These are phyloP conservation scores for Pseudotulostoma volvatum DNA, from an alignment of 495 filamentous ascomycete genomes.

Conservation along the genomic window DNA sequence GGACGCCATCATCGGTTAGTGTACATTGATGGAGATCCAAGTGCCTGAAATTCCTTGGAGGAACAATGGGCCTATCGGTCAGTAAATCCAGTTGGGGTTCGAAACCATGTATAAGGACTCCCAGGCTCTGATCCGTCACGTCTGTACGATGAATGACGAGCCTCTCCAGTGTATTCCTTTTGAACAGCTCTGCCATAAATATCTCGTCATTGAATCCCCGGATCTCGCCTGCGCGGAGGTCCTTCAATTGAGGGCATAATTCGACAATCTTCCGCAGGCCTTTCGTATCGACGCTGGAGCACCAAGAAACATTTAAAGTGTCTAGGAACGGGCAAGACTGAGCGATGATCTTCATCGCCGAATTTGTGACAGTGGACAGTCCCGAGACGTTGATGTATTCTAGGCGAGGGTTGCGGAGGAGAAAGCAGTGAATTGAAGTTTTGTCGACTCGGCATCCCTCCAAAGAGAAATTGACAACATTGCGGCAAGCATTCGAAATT, in stretches of 20 bases:
- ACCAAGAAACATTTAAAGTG: conserved; percentile 82
- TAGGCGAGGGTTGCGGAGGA: conserved; percentile 60
- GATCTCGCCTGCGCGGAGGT: conserved; percentile 72
- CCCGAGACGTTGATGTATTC: conserved; percentile 74
- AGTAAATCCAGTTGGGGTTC: conserved; percentile 64
- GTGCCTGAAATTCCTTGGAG: conserved; percentile 64
- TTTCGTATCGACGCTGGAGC: conserved; percentile 62
- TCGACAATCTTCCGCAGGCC: conserved; percentile 61
- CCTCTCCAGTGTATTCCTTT: conserved; percentile 64
- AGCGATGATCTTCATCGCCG: conserved; percentile 73
- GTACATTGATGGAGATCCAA: conserved; percentile 71
- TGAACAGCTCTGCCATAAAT: conserved; percentile 55
- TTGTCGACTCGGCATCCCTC: conserved; percentile 82
- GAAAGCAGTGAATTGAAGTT: conserved; percentile 58
- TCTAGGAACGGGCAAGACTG: conserved; percentile 68
- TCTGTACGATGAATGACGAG: conserved; percentile 66
- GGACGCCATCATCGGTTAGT: conserved; percentile 55
- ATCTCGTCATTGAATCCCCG: conserved; percentile 56
- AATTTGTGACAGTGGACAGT: conserved; percentile 62
- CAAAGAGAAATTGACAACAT: conserved; percentile 71
- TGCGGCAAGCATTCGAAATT: conserved; percentile 64
- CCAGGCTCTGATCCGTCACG: conserved; percentile 54
- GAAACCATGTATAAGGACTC: conserved; percentile 53
- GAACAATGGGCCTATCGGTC: conserved; percentile 56
- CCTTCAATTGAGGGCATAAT: conserved; percentile 53